Evolutionary conservation across 208 protist species (phyloP).

Genomic region (Leishmania tropica): DNA sequence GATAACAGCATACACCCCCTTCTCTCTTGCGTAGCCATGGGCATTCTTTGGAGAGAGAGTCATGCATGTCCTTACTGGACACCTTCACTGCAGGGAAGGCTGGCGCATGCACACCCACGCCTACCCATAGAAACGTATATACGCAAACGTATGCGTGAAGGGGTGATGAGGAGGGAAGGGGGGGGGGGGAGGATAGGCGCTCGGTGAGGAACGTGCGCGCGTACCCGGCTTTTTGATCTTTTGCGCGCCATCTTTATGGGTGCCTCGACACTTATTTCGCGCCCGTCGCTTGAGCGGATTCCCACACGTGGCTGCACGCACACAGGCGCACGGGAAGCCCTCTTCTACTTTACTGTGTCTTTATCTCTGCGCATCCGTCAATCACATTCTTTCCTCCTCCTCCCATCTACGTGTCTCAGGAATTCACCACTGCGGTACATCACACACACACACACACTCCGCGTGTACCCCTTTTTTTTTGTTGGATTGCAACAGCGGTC

Average conservation of each 20-base stretch:
- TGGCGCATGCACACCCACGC: neutral
- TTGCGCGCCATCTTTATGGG: neutral
- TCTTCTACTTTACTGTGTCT: neutral
- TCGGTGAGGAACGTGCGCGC: neutral
- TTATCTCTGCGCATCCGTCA: neutral
- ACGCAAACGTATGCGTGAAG: neutral
- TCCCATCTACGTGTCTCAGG: neutral
- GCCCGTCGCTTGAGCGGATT: neutral
- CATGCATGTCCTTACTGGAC: neutral
- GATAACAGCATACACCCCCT: neutral
- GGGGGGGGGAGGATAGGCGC: too few species aligned
- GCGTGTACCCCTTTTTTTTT: neutral
- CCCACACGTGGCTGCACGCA: neutral
- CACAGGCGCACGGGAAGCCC: neutral
- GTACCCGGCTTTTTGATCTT: neutral
- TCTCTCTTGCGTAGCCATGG: neutral
- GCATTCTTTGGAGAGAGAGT: neutral
- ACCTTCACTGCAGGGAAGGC: neutral
- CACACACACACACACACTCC: neutral
- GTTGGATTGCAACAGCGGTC: neutral
- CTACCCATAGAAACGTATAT: neutral
- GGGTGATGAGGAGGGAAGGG: neutral
- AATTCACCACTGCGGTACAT: neutral
- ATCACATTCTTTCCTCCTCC: neutral
- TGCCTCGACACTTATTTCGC: neutral